phyloP scores from a whole-genome alignment of 192 early-diverging fungal genomes.

The Coemansia sp. region DNA sequence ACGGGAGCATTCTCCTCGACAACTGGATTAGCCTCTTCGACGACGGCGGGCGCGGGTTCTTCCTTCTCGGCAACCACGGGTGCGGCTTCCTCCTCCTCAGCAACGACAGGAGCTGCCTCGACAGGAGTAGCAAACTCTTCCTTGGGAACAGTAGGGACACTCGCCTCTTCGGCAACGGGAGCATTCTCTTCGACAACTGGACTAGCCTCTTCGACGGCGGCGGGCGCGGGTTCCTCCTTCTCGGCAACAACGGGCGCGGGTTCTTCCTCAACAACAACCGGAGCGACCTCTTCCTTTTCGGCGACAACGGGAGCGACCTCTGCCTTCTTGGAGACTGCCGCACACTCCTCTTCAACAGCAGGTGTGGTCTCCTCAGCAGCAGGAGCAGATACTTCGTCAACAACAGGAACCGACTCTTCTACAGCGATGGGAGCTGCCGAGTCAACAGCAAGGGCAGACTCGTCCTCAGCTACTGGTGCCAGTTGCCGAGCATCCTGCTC shows the following conservation, averaged over 20 bases:
- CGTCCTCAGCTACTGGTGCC: background rate
- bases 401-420: background rate
- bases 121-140: too few relatives aligned
- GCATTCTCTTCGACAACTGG: background rate
- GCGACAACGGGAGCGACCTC: background rate
- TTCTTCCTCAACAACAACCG: background rate
- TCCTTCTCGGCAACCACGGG: background rate
- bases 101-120: background rate
- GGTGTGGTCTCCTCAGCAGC: slow-evolving; percentile 3
- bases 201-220: slow-evolving; percentile 3
- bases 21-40: background rate
- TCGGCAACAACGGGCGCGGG: background rate
- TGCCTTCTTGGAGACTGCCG: too few relatives aligned
- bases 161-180: background rate
- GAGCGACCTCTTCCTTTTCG: background rate
- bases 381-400: too few relatives aligned
- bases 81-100: background rate
- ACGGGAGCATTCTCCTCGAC: background rate
- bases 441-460: background rate
- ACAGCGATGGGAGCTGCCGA: background rate
- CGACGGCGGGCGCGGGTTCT: background rate
- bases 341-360: background rate
- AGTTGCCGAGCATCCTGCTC: background rate
- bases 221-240: background rate
- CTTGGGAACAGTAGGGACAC: background rate